These are phyloP conservation scores for Penicillium olsonii DNA, from an alignment of 2,329 filamentous ascomycete genomes.

Conservation along the genomic window DNA sequence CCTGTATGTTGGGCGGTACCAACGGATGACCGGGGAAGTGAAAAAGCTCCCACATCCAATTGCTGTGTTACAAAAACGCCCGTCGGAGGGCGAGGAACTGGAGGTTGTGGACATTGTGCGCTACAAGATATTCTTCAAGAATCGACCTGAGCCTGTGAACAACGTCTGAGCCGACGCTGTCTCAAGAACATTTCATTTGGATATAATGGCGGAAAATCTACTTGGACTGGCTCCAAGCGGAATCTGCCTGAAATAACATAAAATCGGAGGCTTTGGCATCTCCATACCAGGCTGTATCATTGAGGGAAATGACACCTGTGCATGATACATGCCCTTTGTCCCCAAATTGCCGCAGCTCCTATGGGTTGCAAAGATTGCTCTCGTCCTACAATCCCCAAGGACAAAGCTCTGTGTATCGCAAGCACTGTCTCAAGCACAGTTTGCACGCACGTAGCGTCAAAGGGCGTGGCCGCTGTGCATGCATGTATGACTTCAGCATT, in stretches of 20 bases:
- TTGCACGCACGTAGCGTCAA: neutral
- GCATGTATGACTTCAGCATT: constrained; percentile 10
- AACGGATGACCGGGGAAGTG: constrained; percentile 84
- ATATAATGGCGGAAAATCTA: neutral
- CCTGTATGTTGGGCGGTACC: constrained; percentile 84
- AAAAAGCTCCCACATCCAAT: constrained; percentile 80
- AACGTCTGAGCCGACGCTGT: constrained; percentile 26
- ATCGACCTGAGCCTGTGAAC: constrained; percentile 81
- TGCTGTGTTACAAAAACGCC: constrained; percentile 69
- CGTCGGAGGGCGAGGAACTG: constrained; percentile 49
- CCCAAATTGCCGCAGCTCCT: neutral
- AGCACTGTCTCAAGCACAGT: neutral
- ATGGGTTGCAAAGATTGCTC: neutral
- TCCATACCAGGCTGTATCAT: neutral
- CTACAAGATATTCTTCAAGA: constrained; percentile 82
- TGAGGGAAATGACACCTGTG: neutral
- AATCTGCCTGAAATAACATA: neutral
- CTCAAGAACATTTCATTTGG: neutral
- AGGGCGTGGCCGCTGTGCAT: neutral
- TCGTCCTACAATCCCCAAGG: neutral
- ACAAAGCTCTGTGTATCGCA: neutral
- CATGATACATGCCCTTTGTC: neutral
- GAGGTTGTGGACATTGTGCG: constrained; percentile 87
- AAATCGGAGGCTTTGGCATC: neutral
- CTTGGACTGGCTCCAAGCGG: neutral